A percentile compares a stretch with the other conserved stretches of the same genome.
phyloP scores from a whole-genome alignment of 225 moss, liverwort and hornwort genomes.

The Straminergon stramineum region DNA sequence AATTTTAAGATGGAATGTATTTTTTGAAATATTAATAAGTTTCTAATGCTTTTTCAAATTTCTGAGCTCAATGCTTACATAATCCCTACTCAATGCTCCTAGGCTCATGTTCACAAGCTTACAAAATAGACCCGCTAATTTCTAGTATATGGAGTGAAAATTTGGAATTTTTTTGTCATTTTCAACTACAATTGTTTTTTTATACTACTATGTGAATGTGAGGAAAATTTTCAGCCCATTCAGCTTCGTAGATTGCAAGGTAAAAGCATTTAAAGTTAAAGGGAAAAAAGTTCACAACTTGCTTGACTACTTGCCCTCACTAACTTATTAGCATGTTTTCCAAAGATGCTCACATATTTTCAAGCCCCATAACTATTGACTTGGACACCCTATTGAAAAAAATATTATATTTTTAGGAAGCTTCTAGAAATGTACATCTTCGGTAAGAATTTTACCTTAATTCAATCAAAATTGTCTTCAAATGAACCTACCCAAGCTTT shows the following conservation, averaged over 20 bases:
- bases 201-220: background rate
- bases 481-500: background rate
- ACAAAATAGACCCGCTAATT: too few relatives aligned
- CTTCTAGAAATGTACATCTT: background rate
- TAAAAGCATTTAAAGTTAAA: background rate
- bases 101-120: too few relatives aligned
- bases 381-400: fast-evolving
- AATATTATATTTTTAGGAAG: background rate
- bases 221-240: background rate
- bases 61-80: too few relatives aligned
- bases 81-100: too few relatives aligned
- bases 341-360: background rate
- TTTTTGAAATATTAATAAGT: too few relatives aligned
- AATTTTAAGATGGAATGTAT: too few relatives aligned
- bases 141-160: background rate
- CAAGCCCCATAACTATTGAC: background rate
- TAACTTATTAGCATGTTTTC: background rate
- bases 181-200: background rate
- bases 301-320: background rate
- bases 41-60: too few relatives aligned
- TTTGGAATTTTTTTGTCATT: background rate
- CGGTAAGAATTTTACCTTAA: background rate
- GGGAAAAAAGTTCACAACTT: background rate
- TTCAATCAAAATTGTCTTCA: background rate
- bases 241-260: fast-evolving